Base-by-base conservation (phyloP, 345 rosid species). In the Tarenaya hassleriana region DNA sequence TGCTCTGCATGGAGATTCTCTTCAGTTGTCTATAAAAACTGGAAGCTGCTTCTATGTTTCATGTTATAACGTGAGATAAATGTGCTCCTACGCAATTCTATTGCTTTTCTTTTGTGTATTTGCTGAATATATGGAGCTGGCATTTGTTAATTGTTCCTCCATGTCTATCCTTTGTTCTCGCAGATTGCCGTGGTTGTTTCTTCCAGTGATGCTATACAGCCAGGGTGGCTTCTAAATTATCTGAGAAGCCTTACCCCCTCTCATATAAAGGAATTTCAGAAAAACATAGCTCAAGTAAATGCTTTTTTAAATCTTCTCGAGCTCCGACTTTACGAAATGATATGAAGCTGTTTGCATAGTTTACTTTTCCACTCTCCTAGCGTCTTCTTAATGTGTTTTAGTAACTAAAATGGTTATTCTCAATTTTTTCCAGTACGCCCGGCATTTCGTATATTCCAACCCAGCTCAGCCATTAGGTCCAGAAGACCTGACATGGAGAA, bases 391-490 rank as follows among this genome's bases (percentile, higher is more conserved):
- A 10, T 20, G 41, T 38, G 1, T 33, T n/a, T 5, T 16, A 16
- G 8, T 29, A 60, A 56, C 47, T 58, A 31, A 44, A 34, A 10
- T 27, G 48, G 2, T 55, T 32, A 12, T 54, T 55, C 48, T 71
- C 34, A 24, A 8, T 47, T 48, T 60, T 20, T 61, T 61, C 29
- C 84, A 92, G 97, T 77, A 79, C 71, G 74, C 95, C 1, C 74
- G 71, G 66, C 91, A 92, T 77, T 88, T 88, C 62, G 12, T 92
- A 19, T 88, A 83, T 72, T 85, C 99, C 49, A 80, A 65, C 70
- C 99, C 97, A 60, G 97, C 97, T 55, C 94, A 73, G 60, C 92
- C 86, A 12, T 64, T 83, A 75, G 99, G 99, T 61, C 94, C 97
- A 3, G 99, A 94, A 74, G 99, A 94, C 72, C 69, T 94, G 63